Evolutionary conservation across 768 basidiomycete species (phyloP), one percentile per base, ranked within the genome.

Genomic region (Candolleomyces aberdarensis): DNA sequence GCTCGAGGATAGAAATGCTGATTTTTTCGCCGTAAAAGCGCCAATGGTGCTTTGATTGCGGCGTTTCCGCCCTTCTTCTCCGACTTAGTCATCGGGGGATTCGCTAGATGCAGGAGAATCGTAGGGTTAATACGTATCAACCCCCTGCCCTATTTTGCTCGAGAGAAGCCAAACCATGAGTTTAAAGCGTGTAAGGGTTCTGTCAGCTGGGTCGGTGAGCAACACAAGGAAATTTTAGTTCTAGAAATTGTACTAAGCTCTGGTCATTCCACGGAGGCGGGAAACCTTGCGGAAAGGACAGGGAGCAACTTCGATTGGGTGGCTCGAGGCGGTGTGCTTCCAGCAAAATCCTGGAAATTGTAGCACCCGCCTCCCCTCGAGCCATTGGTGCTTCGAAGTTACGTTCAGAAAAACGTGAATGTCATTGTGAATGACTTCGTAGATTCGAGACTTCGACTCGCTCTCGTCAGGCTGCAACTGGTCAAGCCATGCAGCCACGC

Each of bases 81-180:
- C 40, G 54, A 56, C 54, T 56, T 41, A 56, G 54, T 40, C 36
- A 40, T 20, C 14, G 40, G 22, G 6, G 36, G 54, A 56, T 56
- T 56, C 54, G 54, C 54, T 56, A 43, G 54, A 56, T 56, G 54
- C 54, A 54, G 54, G 54, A 56, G 54, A 56, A 56, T 56, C 54
- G 39, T 20, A 15, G 26, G 9, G n/a, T 56, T 56, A 56, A 56
- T 56, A 56, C 54, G 54, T 56, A 56, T 29, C 54, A 41, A 8
- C 32, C 20, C 22, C 3, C 17, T 32, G n/a, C 20, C 41, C 20
- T n/a, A 4, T 31, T 39, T 39, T 53, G 29, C 52, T 54, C 15
- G 13, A 39, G 4, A 20, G 54, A 56, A 56, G 54, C 39, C 3
- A 26, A 56, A 41, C 40, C 40, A 56, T 40, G 40, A 56, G 54